Conservation (phyloP, 2,329 filamentous ascomycete genomes). For the Rutstroemia sp. region DNA sequence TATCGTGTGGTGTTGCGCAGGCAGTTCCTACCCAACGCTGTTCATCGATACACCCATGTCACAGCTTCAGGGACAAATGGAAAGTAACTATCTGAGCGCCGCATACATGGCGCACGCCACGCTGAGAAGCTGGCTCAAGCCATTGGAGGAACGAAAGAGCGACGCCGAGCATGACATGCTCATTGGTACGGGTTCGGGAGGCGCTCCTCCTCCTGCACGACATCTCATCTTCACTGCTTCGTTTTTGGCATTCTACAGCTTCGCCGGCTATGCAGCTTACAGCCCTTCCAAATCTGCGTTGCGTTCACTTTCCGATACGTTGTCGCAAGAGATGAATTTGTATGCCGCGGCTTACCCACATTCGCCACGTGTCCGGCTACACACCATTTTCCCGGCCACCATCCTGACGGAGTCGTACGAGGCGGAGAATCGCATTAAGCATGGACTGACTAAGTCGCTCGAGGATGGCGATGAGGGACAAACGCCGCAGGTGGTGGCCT, state of each 20-base stretch:
- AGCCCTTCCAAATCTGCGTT: slow-evolving; percentile 77
- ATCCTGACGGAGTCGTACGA: slow-evolving; percentile 73
- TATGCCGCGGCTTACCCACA: slow-evolving; percentile 72
- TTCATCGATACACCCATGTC: slow-evolving; percentile 66
- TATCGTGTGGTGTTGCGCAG: slow-evolving; percentile 83
- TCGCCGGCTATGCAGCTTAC: slow-evolving; percentile 78
- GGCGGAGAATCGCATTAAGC: slow-evolving; percentile 70
- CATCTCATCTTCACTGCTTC: slow-evolving; percentile 86
- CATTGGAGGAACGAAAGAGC: slow-evolving; percentile 32
- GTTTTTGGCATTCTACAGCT: slow-evolving; percentile 61
- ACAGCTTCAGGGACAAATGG: slow-evolving; percentile 68
- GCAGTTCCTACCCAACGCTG: slow-evolving; percentile 62
- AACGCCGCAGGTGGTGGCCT: slow-evolving; percentile 69
- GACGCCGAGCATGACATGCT: slow-evolving; percentile 9
- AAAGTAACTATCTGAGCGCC: slow-evolving; percentile 80
- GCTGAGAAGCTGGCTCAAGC: slow-evolving; percentile 64
- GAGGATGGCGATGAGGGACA: slow-evolving; percentile 74
- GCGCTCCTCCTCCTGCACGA: slow-evolving; percentile 14
- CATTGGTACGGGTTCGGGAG: no score
- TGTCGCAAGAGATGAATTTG: slow-evolving; percentile 74
- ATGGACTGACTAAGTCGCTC: slow-evolving; percentile 65
- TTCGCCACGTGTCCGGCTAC: not conserved
- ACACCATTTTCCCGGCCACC: slow-evolving; percentile 47
- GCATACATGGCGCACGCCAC: slow-evolving; percentile 77
- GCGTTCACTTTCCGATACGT: slow-evolving; percentile 69